These are phyloP conservation scores for Naganishia liquefaciens DNA, from an alignment of 1,284 basidiomycete species.

Conservation along the genomic window DNA sequence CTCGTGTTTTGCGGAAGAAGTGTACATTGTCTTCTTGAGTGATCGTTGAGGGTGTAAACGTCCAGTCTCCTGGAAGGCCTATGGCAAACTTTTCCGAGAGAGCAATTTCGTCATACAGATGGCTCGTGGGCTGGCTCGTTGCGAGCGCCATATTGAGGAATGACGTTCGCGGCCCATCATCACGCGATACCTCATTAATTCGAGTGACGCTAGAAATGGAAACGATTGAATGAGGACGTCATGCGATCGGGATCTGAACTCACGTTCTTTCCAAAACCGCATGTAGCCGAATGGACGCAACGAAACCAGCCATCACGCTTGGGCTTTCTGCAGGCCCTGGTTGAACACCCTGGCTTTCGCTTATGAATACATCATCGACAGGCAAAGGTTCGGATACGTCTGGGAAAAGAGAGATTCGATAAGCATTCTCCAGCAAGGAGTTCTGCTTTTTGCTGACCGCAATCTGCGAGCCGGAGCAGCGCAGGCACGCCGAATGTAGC, in stretches of 20 bases:
- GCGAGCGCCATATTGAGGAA: constrained; percentile 37
- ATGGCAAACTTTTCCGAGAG: constrained; percentile 40
- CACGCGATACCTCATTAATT: constrained; percentile 31
- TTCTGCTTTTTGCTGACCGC: constrained; percentile 31
- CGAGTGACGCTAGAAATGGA: constrained; percentile 34
- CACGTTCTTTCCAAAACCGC: constrained; percentile 42
- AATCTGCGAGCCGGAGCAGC: constrained; percentile 40
- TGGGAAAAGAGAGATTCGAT: constrained; percentile 21
- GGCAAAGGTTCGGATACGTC: constrained; percentile 41
- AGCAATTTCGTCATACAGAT: constrained; percentile 38
- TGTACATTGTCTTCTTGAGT: constrained; percentile 41
- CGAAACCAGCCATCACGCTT: constrained; percentile 43
- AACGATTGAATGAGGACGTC: background rate
- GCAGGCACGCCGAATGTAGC: constrained; percentile 43
- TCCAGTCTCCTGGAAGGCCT: constrained; percentile 42
- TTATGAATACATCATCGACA: constrained; percentile 43
- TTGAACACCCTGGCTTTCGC: constrained; percentile 39
- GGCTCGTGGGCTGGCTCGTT: constrained; percentile 28
- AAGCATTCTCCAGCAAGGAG: background rate
- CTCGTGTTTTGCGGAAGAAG: constrained; percentile 44
- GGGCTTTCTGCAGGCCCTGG: constrained; percentile 40
- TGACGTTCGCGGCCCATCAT: constrained; percentile 16
- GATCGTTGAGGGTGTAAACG: constrained; percentile 40
- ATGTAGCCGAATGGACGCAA: constrained; percentile 41
- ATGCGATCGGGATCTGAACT: constrained; percentile 7